A percentile compares a stretch with the other conserved stretches of the same genome.
These are phyloP conservation scores for Thielaviopsis punctulata DNA, from an alignment of 2,329 filamentous ascomycete genomes.

Conservation along the genomic window DNA sequence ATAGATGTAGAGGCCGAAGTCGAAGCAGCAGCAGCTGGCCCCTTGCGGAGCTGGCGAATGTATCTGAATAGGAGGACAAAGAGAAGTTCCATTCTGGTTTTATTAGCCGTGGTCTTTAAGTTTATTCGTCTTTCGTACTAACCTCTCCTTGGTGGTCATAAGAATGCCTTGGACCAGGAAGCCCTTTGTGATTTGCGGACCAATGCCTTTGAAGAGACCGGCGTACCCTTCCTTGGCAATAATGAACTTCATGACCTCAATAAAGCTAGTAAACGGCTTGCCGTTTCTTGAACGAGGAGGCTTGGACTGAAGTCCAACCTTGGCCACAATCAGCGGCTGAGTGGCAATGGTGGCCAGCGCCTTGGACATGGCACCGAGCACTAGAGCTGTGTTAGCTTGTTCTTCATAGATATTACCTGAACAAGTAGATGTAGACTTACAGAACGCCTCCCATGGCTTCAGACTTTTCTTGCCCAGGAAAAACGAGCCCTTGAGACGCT, in stretches of 20 bases:
- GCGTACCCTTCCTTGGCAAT: conserved; percentile 67
- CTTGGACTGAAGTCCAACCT: conserved; percentile 88
- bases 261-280: conserved; percentile 83
- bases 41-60: conserved; percentile 48
- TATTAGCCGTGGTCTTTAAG: neutral
- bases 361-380: conserved; percentile 86
- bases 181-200: conserved; percentile 82
- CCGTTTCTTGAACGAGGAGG: conserved; percentile 70
- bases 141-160: conserved; percentile 99
- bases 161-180: conserved; percentile 84
- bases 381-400: too few relatives aligned
- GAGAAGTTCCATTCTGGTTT: conserved; percentile 58
- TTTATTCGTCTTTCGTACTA: conserved; percentile 17
- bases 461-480: conserved; percentile 64
- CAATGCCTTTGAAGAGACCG: conserved; percentile 93
- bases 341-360: conserved; percentile 78
- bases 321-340: conserved; percentile 91
- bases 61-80: conserved; percentile 80
- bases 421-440: too few relatives aligned
- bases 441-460: conserved; percentile 73
- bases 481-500: conserved; percentile 60
- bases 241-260: conserved; percentile 91
- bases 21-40: neutral
- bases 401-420: too few relatives aligned
- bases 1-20: neutral